Percentiles rank a stretch among this genome's conserved stretches.
Conservation (phyloP, 202 grass and related monocot genomes). For the Hordeum pubiflorum region DNA sequence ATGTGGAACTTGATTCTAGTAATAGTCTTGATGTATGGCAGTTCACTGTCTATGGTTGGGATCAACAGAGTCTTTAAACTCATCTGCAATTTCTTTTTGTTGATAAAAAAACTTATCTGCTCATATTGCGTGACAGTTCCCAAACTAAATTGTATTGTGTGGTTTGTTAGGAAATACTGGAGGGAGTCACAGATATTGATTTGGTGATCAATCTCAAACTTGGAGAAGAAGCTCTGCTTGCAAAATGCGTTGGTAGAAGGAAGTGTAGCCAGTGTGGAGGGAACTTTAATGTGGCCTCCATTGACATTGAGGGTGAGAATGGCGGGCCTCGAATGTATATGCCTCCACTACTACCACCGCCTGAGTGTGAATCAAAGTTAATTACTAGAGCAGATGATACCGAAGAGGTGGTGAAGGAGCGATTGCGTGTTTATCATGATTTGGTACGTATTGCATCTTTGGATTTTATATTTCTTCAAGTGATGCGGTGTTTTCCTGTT, state of each 20-base stretch:
- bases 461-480: neutral
- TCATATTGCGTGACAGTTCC: neutral
- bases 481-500: no score
- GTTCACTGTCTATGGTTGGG: neutral
- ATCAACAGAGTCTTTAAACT: neutral
- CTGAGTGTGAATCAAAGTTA: constrained; percentile 60
- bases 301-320: constrained; percentile 83
- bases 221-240: constrained; percentile 68
- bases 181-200: constrained; percentile 86
- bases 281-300: constrained; percentile 87
- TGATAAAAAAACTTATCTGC: neutral
- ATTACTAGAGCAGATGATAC: constrained; percentile 72
- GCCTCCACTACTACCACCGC: constrained; percentile 78
- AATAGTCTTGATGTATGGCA: neutral
- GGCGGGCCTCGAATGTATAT: constrained; percentile 68
- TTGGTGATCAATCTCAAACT: constrained; percentile 85
- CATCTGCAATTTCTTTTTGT: neutral
- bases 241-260: constrained; percentile 88
- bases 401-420: constrained; percentile 87
- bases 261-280: constrained; percentile 86
- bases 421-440: constrained; percentile 70
- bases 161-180: constrained; percentile 76
- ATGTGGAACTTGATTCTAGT: neutral
- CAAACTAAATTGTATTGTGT: constrained; percentile 3
- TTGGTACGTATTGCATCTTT: constrained; percentile 35